These are phyloP conservation scores for Hordeum pubiflorum DNA, from an alignment of 202 grass and related monocot species.

Conservation along the genomic window DNA sequence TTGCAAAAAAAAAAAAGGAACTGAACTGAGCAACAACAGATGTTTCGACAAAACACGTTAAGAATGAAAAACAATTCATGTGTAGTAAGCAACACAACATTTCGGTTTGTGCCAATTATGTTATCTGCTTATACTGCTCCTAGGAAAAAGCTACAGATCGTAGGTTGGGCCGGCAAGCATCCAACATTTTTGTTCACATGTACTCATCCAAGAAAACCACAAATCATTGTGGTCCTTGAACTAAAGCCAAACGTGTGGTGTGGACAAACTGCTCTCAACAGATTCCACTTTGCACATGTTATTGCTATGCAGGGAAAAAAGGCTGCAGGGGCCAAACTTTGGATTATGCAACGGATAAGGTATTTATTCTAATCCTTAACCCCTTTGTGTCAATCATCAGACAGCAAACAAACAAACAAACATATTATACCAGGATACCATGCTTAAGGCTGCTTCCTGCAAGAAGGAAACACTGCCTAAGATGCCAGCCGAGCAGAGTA, in stretches of 20 bases:
- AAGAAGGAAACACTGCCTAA: background rate
- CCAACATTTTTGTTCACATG: background rate
- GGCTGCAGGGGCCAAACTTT: background rate
- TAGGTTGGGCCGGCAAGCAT: background rate
- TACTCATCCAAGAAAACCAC: background rate
- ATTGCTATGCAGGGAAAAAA: conserved; percentile 13
- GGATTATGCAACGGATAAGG: background rate
- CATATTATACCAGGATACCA: background rate
- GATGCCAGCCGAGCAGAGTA: background rate
- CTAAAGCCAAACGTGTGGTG: background rate
- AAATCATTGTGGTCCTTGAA: background rate
- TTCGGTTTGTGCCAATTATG: background rate
- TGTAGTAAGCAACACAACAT: background rate
- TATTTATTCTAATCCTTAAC: background rate
- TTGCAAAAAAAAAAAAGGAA: no score
- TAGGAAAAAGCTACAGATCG: background rate
- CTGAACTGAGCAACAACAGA: background rate
- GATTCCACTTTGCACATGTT: background rate
- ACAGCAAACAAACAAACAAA: conserved; percentile 15
- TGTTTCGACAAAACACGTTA: background rate
- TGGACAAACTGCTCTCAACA: background rate
- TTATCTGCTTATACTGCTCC: background rate
- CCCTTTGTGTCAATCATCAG: background rate
- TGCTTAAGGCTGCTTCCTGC: background rate
- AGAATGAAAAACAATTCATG: background rate